Percentiles rank a stretch among this genome's conserved stretches.
Evolutionary conservation across 2,329 filamentous ascomycete genomes (phyloP).

Genomic region (Hypocreales sp.): DNA sequence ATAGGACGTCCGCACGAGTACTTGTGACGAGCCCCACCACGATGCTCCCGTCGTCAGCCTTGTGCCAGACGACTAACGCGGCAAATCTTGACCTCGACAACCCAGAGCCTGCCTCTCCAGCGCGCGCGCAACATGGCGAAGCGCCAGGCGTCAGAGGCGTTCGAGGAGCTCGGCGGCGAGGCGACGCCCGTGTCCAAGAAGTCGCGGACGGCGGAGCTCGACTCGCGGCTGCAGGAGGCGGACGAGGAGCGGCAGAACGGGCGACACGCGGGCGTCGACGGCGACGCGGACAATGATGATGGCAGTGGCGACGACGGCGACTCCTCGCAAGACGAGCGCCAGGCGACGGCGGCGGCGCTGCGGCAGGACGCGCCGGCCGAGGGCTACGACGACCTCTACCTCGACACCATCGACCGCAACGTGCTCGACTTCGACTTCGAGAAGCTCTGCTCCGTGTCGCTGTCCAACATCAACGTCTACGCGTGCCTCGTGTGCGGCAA

Average conservation of each 20-base stretch:
- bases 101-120: too few relatives aligned
- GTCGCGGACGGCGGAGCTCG: constrained; percentile 33
- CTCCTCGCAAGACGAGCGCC: constrained; percentile 24
- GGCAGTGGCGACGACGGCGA: constrained; percentile 15
- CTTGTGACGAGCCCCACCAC: too few relatives aligned
- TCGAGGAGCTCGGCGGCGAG: constrained; percentile 38
- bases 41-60: too few relatives aligned
- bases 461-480: constrained; percentile 98
- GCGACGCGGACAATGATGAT: constrained; percentile 2
- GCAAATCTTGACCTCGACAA: too few relatives aligned
- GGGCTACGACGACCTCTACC: constrained; percentile 90
- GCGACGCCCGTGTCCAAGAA: constrained; percentile 45
- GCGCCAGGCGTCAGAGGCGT: constrained; percentile 42
- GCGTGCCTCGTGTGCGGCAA: constrained; percentile 95
- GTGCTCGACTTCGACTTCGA: constrained; percentile 98
- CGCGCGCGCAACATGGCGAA: constrained; percentile 30
- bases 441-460: constrained; percentile 88
- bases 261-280: constrained; percentile 3
- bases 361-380: constrained; percentile 67
- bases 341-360: constrained; percentile 26
- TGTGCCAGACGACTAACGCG: too few relatives aligned
- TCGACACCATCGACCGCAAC: constrained; percentile 88
- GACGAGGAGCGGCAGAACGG: not conserved
- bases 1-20: too few relatives aligned
- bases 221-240: constrained; percentile 12